Evolutionary conservation across 2,329 filamentous ascomycete genomes (phyloP), one percentile per base, ranked within the genome.

Genomic region (Xylaria sp.): DNA sequence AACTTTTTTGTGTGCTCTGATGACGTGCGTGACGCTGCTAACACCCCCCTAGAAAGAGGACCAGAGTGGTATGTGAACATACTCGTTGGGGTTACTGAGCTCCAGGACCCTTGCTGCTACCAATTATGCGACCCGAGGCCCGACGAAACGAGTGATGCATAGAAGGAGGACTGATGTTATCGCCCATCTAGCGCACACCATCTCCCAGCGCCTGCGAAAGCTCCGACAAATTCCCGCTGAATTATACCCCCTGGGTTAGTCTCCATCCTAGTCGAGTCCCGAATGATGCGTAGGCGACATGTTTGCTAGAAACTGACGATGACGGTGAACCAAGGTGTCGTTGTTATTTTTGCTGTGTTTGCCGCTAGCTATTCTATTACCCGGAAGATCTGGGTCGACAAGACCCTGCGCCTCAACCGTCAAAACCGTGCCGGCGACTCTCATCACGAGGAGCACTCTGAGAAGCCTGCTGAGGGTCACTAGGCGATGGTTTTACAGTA

Each of bases 121-220:
- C 57, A n/a, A 59, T 54, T 37, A 19, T 19, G 30, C 34, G 23
- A 35, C 44, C 52, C 42, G 50, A 51, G 16, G 30, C 18, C 11
- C 10, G 37, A 34, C 18, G 37, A 51, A 2, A 59, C 48, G 60
- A 65, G 34, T 11, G 30, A 34, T 37, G 39, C 51, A 23, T 30
- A 34, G 44, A 54, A 53, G 19, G 35, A n/a, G 34, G 35, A 55
- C 55, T 61, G n/a, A 61, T 61, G 59, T 65, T 64, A 51, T 66
- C 55, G 51, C 66, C 54, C 63, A 59, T 65, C 60, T 63, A 99
- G 94, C 91, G 75, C 94, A 97, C 81, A 97, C 93, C 71, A 86
- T 97, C 78, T 96, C 93, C 68, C 94, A 97, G 82, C 91, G 93
- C 75, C 83, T 99, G 71, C 90, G 92, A 75, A 88, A 86, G 75